phyloP scores from a whole-genome alignment of 306 rosid genomes.

The Malus fusca region DNA sequence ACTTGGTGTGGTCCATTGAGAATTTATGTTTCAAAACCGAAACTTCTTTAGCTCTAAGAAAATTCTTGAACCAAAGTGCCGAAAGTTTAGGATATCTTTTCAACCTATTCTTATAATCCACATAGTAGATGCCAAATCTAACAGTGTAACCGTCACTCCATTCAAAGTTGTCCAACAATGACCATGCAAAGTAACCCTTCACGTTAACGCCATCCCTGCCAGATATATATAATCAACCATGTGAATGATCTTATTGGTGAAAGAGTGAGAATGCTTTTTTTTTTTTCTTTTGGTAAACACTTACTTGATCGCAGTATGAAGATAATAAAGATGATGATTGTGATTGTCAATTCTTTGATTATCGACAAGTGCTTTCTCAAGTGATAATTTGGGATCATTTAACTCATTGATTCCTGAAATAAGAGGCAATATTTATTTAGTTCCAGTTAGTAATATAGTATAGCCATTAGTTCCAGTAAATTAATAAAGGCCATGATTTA shows the following conservation, averaged over 20 bases:
- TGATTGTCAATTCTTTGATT: slow-evolving; percentile 37
- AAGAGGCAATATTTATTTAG: background rate
- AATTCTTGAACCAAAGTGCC: slow-evolving; percentile 39
- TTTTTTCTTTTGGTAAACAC: background rate
- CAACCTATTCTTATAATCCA: slow-evolving; percentile 33
- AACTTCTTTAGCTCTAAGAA: slow-evolving; percentile 15
- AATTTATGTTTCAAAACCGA: background rate
- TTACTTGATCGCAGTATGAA: slow-evolving; percentile 43
- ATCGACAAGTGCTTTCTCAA: slow-evolving; percentile 38
- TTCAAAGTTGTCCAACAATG: slow-evolving; percentile 51
- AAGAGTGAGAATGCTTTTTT: background rate
- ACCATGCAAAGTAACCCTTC: slow-evolving; percentile 57
- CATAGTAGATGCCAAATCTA: slow-evolving; percentile 44
- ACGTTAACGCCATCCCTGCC: slow-evolving; percentile 46
- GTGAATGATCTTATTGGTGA: background rate
- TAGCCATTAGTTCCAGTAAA: background rate
- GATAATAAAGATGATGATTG: slow-evolving; percentile 37
- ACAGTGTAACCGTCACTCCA: slow-evolving; percentile 37
- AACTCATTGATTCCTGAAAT: slow-evolving; percentile 45
- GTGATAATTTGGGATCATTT: slow-evolving; percentile 24
- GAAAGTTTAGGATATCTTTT: slow-evolving; percentile 44
- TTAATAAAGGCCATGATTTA: background rate
- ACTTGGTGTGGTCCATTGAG: background rate
- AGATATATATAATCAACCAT: background rate
- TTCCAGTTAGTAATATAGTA: background rate